Base-by-base conservation (phyloP, 208 protist genomes). In the Leishmania braziliensis region DNA sequence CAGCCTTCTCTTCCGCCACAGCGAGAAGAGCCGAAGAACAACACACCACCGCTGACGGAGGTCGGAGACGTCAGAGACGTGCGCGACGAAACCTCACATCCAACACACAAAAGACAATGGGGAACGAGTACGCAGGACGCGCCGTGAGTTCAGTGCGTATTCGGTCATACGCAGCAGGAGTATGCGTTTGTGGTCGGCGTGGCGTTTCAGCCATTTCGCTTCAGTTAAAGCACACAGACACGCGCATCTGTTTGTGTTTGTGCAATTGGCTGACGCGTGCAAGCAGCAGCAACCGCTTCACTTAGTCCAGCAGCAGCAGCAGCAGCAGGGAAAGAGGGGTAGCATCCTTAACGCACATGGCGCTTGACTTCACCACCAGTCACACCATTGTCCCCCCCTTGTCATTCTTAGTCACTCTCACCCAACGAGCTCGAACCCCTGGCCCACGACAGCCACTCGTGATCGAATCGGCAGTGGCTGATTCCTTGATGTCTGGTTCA, bases 381-480 rank as follows among this genome's bases (percentile, higher is more conserved):
- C 46, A 53, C 46, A 6, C 46, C 5, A 5, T n/a, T 5, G 4
- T 9, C 51, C n/a, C 33, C 46, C 26, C 6, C 39, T 9, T 6
- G 62, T 29, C 10, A 10, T 14, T 26, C 12, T 14, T 73, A 65
- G 2, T 14, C 50, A 10, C 43, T 0, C 43, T 43, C 43, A 78
- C 0, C 75, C 58, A 54, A 80, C 23, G 18, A 85, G n/a, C 65
- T 91, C 82, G 43, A 89, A 75, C 9, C 88, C 88, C 62, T 91
- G 88, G 53, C 88, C 88, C 29, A 89, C 85, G 36, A 89, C 77
- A 3, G 81, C 82, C 16, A 91, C 79, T 48, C 18, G 51, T 66
- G 50, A 62, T 62, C 51, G 50, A 43, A n/a, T 3, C 23, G 53
- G 33, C 16, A 76, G 5, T 12, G 10, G 72, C 14, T 14, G 14